Evolutionary conservation across 257 asterid species (phyloP), one percentile per base, ranked within the genome.

Genomic region (Plantago major): DNA sequence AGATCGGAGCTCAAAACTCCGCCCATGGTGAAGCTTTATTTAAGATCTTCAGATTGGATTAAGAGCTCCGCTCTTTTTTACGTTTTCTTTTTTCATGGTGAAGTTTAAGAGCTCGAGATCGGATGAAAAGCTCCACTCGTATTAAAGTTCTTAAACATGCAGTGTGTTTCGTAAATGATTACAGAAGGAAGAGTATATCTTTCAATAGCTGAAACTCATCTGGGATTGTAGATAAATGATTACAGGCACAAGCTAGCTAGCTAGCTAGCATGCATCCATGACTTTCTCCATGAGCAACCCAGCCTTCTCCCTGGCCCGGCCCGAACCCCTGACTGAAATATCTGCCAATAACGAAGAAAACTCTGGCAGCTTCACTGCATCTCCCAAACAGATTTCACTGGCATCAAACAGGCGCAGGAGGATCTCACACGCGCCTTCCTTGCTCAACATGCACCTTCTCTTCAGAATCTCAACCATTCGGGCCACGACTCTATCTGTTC

Each of bases 361-460:
- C 47, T 86, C 87, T 18, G 90, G 79, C 73, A 79, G 54, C 7
- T 66, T 65, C 11, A 72, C 64, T 5, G 84, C 94, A n/a, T 79
- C 84, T 63, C 69, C 74, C 22, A 82, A 22, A 70, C 86, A 84
- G 59, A 55, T 75, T 14, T 84, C 84, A 52, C 85, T 79, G 47
- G 81, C 96, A 67, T 86, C 87, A 62, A 86, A 89, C 66, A 86
- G 55, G 67, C 85, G 60, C 55, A 86, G 50, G 26, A 86, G 82
- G 54, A 89, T 76, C 55, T 78, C 96, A 40, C 82, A 77, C 5
- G 85, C 93, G 51, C 90, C 90, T 46, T 86, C 96, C 56, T 82
- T 84, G 58, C 93, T 83, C 70, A 80, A 44, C 87, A 74, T 74
- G 73, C 87, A 71, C 46, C 81, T 78, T 11, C 77, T 76, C 60